Conservation (phyloP, 2,329 filamentous ascomycete genomes). For the Chaetomium strumarium region DNA sequence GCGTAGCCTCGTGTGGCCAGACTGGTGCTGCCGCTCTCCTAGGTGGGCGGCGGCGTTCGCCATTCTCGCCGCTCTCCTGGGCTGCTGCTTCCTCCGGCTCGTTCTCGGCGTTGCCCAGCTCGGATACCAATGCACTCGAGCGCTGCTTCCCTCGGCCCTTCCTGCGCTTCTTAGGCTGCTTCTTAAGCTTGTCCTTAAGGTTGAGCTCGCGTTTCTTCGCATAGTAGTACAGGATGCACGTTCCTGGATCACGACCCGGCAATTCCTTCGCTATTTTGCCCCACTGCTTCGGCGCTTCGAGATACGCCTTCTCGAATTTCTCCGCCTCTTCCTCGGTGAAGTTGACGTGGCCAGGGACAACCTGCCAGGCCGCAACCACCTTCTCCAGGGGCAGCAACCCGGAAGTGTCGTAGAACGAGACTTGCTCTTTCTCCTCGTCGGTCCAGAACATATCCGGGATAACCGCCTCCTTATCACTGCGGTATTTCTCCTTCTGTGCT, state of each 20-base stretch:
- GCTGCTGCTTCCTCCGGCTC: conserved; percentile 46
- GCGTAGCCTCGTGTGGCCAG: conserved; percentile 56
- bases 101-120: conserved; percentile 55
- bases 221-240: conserved; percentile 84
- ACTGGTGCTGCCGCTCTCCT: conserved; percentile 64
- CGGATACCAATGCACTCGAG: conserved; percentile 60
- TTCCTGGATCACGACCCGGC: conserved; percentile 63
- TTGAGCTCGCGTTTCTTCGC: conserved; percentile 69
- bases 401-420: conserved; percentile 59
- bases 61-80: conserved; percentile 52
- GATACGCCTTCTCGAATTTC: conserved; percentile 67
- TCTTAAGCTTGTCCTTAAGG: conserved; percentile 70
- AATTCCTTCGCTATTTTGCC: conserved; percentile 66
- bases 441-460: conserved; percentile 66
- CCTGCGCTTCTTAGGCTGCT: conserved; percentile 54
- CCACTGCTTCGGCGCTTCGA: conserved; percentile 77
- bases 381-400: conserved; percentile 59
- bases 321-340: conserved; percentile 66
- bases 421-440: conserved; percentile 51
- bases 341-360: conserved; percentile 66
- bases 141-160: conserved; percentile 54
- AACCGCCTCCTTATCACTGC: conserved; percentile 69
- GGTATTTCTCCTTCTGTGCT: conserved; percentile 62
- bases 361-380: conserved; percentile 64
- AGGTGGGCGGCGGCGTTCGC: conserved; percentile 52